Conservation (phyloP, 2,329 filamentous ascomycete genomes). For the Colletotrichum kahawae region DNA sequence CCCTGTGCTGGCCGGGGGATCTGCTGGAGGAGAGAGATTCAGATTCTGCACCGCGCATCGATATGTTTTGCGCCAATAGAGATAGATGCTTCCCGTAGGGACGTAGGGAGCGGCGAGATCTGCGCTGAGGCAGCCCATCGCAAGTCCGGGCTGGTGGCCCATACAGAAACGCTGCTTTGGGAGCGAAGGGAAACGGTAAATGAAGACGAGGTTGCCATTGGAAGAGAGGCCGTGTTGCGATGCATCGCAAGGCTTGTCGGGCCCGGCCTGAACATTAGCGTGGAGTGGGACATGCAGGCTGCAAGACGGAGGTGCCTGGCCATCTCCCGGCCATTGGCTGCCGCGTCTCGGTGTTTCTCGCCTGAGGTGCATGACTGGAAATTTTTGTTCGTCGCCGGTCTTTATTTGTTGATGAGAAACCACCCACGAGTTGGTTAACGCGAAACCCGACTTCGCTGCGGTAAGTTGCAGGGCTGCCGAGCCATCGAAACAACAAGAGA, state of each 20-base stretch:
- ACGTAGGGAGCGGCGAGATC: background rate
- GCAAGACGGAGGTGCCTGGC: conserved; percentile 14
- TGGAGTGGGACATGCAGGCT: conserved; percentile 9
- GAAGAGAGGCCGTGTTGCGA: background rate
- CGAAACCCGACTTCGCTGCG: background rate
- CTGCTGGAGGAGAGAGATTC: background rate
- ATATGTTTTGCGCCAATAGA: background rate
- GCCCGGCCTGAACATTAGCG: conserved; percentile 9
- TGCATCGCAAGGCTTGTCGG: conserved; percentile 8
- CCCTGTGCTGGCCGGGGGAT: background rate
- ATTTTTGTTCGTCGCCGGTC: background rate
- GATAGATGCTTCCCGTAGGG: background rate
- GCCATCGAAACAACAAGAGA: background rate
- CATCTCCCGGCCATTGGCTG: conserved; percentile 8
- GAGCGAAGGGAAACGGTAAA: background rate
- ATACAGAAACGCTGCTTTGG: background rate
- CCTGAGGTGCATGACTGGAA: conserved; percentile 9
- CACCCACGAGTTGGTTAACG: background rate
- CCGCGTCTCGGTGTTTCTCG: conserved; percentile 15
- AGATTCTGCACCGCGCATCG: background rate
- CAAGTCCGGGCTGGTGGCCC: background rate
- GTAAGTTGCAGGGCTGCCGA: background rate
- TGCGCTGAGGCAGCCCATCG: background rate
- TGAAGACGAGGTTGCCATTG: background rate
- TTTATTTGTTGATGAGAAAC: background rate